Evolutionary conservation across 2,329 filamentous ascomycete genomes (phyloP).

Genomic region (Podosphaera xanthii): DNA sequence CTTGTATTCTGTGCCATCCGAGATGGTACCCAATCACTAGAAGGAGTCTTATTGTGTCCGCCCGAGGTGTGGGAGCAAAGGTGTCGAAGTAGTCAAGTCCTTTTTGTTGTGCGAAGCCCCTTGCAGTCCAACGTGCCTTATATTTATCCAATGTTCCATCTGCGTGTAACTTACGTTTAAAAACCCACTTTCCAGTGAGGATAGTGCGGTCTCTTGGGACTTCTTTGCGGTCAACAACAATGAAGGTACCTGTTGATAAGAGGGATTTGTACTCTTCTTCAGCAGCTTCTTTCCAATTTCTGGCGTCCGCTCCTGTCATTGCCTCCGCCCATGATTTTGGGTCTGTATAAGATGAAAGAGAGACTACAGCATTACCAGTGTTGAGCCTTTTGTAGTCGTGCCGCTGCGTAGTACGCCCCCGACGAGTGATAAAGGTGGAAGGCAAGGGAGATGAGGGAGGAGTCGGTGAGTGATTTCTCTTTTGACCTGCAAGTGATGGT

Average conservation of each 20-base stretch:
- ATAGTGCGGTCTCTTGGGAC: no score
- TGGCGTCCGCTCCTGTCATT: not conserved
- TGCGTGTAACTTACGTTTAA: not conserved
- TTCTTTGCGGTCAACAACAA: no score
- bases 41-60: no score
- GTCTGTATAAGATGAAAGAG: not conserved
- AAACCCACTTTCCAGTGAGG: not conserved
- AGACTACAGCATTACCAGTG: not conserved
- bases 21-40: no score
- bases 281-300: not conserved
- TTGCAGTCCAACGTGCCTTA: not conserved
- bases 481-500: not conserved
- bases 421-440: not conserved
- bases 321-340: not conserved
- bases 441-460: not conserved
- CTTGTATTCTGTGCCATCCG: no score
- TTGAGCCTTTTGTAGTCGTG: not conserved
- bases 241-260: not conserved
- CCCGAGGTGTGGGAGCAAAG: no score
- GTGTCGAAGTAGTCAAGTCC: no score
- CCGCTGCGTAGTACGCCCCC: not conserved
- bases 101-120: no score
- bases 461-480: not conserved
- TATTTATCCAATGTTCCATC: not conserved
- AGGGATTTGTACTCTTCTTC: not conserved